Evolutionary conservation across 2,329 filamentous ascomycete genomes (phyloP).

Genomic region (Fusarium pseudonygamai): DNA sequence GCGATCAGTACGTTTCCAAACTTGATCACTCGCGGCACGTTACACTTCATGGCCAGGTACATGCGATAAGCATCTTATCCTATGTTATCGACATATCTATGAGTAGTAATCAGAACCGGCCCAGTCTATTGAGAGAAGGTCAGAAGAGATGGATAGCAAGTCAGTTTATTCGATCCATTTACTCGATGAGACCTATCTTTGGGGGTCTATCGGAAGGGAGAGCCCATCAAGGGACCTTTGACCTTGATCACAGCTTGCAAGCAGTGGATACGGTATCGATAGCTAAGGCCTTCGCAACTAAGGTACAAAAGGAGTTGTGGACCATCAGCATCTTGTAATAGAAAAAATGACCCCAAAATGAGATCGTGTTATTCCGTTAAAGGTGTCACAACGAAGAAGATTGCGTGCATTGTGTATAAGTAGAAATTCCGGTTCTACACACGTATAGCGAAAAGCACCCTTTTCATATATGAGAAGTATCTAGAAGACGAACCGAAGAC

Average conservation of each 20-base stretch:
- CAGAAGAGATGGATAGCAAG: constrained; percentile 11
- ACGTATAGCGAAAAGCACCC: rapidly evolving
- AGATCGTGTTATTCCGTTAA: rapidly evolving
- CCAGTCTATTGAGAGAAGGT: neutral
- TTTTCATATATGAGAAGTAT: neutral
- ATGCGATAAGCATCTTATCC: constrained; percentile 10
- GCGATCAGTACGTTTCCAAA: constrained; percentile 2
- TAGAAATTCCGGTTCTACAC: rapidly evolving
- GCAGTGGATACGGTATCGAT: neutral
- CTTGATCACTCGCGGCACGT: constrained; percentile 23
- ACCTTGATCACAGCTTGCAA: neutral
- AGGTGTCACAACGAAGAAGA: neutral
- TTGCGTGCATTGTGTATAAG: neutral
- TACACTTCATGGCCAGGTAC: constrained; percentile 3
- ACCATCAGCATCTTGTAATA: neutral
- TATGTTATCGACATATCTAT: neutral
- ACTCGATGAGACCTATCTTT: neutral
- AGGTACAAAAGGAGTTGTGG: neutral
- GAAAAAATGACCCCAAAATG: rapidly evolving
- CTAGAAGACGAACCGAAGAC: rapidly evolving
- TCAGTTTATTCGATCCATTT: constrained; percentile 6
- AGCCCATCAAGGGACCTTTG: no score
- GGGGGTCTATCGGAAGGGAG: neutral
- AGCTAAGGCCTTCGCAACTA: rapidly evolving
- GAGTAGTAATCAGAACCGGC: neutral